Conservation (phyloP, 2,329 filamentous ascomycete genomes). For the Sclerotinia subarctica region DNA sequence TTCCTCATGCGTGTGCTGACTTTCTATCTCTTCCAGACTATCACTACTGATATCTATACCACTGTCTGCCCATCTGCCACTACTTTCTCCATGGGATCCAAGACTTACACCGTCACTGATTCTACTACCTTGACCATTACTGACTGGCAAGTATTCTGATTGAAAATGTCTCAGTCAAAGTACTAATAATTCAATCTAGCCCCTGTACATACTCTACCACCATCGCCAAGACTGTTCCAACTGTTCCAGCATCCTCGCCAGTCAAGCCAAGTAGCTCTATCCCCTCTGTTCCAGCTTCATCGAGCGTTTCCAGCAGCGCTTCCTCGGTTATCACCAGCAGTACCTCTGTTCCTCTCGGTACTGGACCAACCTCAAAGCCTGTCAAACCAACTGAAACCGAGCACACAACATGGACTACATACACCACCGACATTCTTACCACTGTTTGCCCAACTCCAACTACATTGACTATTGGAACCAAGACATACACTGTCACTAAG, state of each 20-base stretch:
- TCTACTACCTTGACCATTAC: conserved; percentile 49
- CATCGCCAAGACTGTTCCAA: background rate
- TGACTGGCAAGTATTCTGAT: conserved; percentile 37
- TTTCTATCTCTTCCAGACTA: conserved; percentile 11
- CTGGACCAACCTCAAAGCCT: background rate
- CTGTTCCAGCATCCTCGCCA: background rate
- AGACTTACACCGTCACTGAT: conserved; percentile 59
- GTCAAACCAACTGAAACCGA: conserved; percentile 8
- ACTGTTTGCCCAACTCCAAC: conserved; percentile 36
- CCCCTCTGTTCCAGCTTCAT: conserved; percentile 7
- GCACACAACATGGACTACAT: conserved; percentile 20
- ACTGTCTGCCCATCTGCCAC: conserved; percentile 41
- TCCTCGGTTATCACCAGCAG: background rate
- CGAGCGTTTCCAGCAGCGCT: background rate
- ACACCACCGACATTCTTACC: conserved; percentile 19
- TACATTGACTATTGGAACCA: conserved; percentile 42
- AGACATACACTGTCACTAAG: conserved; percentile 59
- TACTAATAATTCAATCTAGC: conserved; percentile 6
- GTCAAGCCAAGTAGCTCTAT: background rate
- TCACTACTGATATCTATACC: conserved; percentile 42
- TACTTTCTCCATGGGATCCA: conserved; percentile 42
- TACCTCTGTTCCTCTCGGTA: conserved; percentile 4
- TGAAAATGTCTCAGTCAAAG: background rate
- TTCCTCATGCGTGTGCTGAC: background rate
- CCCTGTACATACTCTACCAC: conserved; percentile 21